Conservation (phyloP, 2,329 filamentous ascomycete species). For the Trichothecium roseum region DNA sequence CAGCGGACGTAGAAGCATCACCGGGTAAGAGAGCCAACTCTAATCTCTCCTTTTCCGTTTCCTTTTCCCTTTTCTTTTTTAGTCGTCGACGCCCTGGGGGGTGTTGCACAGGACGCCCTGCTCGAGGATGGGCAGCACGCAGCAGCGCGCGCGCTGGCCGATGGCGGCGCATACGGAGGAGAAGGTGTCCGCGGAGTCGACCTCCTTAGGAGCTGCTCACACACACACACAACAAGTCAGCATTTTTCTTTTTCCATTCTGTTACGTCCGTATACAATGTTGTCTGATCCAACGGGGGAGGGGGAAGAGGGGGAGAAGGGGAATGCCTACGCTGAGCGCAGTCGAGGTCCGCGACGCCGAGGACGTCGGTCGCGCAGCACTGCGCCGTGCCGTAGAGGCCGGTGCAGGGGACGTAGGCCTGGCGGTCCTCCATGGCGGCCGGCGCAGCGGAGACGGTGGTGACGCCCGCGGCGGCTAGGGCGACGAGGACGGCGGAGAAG, state of each 20-base stretch:
- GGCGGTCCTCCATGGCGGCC: conserved; percentile 15
- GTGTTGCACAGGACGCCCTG: conserved; percentile 22
- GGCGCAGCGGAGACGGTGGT: conserved; percentile 14
- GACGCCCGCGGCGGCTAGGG: conserved; percentile 13
- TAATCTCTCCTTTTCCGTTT: too few relatives aligned
- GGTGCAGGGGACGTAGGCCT: conserved; percentile 25
- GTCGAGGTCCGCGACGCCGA: conserved; percentile 43
- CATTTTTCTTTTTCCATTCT: too few relatives aligned
- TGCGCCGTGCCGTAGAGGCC: conserved; percentile 30
- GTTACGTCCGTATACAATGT: too few relatives aligned
- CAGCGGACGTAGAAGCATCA: too few relatives aligned
- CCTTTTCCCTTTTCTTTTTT: too few relatives aligned
- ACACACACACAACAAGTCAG: not conserved
- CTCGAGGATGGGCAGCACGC: conserved; percentile 36
- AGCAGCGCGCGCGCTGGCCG: conserved; percentile 48
- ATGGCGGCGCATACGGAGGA: conserved; percentile 31
- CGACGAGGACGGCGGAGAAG: conserved; percentile 15
- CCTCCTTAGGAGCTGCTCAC: conserved; percentile 17
- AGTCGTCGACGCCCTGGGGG: conserved; percentile 14
- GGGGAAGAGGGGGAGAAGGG: too few relatives aligned
- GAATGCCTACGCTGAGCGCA: conserved; percentile 36
- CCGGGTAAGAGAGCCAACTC: too few relatives aligned
- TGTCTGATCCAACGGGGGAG: too few relatives aligned
- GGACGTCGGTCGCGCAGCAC: conserved; percentile 51
- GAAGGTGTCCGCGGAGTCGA: conserved; percentile 30